Evolutionary conservation across 345 rosid species (phyloP).

Genomic region (Angophora floribunda): DNA sequence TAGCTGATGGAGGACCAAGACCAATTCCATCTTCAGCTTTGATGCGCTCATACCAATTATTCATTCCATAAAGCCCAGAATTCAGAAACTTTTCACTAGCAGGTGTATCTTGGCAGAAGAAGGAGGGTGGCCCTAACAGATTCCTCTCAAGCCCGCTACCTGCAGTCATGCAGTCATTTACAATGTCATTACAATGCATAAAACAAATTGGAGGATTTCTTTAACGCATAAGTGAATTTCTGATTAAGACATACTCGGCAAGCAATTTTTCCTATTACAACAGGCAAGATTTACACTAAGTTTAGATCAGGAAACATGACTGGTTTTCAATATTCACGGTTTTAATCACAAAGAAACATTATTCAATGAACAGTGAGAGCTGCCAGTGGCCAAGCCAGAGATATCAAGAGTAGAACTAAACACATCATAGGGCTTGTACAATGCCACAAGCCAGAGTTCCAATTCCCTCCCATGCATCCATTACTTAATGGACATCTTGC

Average conservation of each 20-base stretch:
- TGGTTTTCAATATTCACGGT: neutral
- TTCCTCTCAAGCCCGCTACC: constrained; percentile 24
- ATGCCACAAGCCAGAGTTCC: neutral
- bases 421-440: neutral
- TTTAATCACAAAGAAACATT: neutral
- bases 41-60: constrained; percentile 29
- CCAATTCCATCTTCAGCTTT: constrained; percentile 40
- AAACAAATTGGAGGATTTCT: neutral
- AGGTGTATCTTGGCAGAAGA: constrained; percentile 47
- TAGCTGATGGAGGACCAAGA: constrained; percentile 16
- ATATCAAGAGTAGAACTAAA: neutral
- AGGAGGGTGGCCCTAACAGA: constrained; percentile 24
- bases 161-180: neutral
- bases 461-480: neutral
- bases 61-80: constrained; percentile 25
- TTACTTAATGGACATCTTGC: neutral
- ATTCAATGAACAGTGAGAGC: neutral
- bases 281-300: neutral
- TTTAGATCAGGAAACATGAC: neutral
- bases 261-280: neutral
- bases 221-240: neutral
- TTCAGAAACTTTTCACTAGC: constrained; percentile 17
- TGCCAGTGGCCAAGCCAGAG: neutral
- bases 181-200: neutral
- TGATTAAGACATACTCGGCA: neutral